Evolutionary conservation across 2,329 filamentous ascomycete genomes (phyloP).

Genomic region (Exserohilum rostratum): DNA sequence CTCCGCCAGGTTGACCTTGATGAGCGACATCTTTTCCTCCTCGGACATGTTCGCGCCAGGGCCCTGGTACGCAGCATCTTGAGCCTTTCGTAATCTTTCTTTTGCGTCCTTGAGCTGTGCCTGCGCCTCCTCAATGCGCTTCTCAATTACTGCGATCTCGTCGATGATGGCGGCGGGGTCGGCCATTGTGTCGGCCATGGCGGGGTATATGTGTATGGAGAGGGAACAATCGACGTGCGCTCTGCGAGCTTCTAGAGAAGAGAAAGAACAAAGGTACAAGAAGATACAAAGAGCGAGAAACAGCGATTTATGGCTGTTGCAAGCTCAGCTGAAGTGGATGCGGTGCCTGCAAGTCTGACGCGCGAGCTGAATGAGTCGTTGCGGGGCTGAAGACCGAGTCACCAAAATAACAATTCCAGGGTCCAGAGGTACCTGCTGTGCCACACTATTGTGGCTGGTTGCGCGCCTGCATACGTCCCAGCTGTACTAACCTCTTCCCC

Average conservation of each 20-base stretch:
- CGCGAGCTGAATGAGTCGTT: constrained; percentile 26
- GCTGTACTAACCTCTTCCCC: neutral
- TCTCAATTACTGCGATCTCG: constrained; percentile 42
- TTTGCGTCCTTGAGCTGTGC: constrained; percentile 40
- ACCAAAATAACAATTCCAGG: constrained; percentile 17
- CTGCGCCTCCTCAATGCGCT: constrained; percentile 40
- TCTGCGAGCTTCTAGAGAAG: constrained; percentile 10
- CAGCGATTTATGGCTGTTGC: constrained; percentile 3
- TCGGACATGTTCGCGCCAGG: constrained; percentile 48
- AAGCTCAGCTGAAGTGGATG: constrained; percentile 14
- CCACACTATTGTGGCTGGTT: constrained; percentile 13
- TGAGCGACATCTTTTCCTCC: constrained; percentile 73
- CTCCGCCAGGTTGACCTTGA: constrained; percentile 81
- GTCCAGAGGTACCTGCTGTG: constrained; percentile 7
- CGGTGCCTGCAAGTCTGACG: constrained; percentile 13
- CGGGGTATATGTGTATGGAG: constrained; percentile 27
- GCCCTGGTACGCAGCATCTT: constrained; percentile 24
- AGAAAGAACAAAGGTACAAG: neutral
- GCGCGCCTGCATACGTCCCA: neutral
- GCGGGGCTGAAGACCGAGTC: constrained; percentile 18
- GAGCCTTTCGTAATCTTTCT: constrained; percentile 33
- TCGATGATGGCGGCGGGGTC: constrained; percentile 38
- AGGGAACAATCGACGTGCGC: constrained; percentile 19
- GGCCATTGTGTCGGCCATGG: constrained; percentile 43
- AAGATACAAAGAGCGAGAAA: neutral